Conservation (phyloP, 2,329 filamentous ascomycete genomes). For the Xylariaceae sp. region DNA sequence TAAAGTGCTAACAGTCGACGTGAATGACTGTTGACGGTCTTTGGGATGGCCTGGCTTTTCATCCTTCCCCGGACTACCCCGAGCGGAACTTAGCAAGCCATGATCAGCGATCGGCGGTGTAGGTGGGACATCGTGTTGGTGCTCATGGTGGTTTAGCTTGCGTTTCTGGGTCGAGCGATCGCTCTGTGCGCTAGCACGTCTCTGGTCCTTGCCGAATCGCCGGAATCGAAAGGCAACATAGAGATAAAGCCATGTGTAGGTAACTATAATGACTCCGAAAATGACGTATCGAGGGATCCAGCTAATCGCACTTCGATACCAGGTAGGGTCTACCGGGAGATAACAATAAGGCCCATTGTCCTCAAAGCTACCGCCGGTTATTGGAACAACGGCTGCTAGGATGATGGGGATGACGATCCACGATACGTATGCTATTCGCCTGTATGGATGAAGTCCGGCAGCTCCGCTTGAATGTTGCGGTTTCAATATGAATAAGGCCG, state of each 20-base stretch:
- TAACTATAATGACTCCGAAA: conserved; percentile 62
- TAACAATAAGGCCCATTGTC: conserved; percentile 57
- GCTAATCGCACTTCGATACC: conserved; percentile 68
- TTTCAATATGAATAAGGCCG: conserved; percentile 70
- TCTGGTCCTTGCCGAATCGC: conserved; percentile 41
- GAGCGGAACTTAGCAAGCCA: conserved; percentile 27
- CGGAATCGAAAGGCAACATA: conserved; percentile 58
- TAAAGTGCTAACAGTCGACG: conserved; percentile 34
- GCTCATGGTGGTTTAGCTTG: conserved; percentile 11
- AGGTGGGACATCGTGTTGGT: conserved; percentile 21
- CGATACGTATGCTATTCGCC: conserved; percentile 59
- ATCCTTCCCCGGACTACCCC: conserved; percentile 12
- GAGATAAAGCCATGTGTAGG: conserved; percentile 71
- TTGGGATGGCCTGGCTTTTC: conserved; percentile 18
- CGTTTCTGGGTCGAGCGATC: conserved; percentile 10
- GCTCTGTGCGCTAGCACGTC: conserved; percentile 29
- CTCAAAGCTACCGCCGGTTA: conserved; percentile 33
- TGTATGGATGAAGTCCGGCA: conserved; percentile 70
- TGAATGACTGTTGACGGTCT: conserved; percentile 29
- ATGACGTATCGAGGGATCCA: conserved; percentile 78
- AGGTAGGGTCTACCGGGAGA: conserved; percentile 66
- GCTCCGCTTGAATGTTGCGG: conserved; percentile 51
- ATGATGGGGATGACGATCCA: conserved; percentile 62
- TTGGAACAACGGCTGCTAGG: conserved; percentile 48
- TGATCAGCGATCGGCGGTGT: conserved; percentile 31